These are phyloP conservation scores for Botrytis galanthina DNA, from an alignment of 2,329 filamentous ascomycete species.

Conservation along the genomic window DNA sequence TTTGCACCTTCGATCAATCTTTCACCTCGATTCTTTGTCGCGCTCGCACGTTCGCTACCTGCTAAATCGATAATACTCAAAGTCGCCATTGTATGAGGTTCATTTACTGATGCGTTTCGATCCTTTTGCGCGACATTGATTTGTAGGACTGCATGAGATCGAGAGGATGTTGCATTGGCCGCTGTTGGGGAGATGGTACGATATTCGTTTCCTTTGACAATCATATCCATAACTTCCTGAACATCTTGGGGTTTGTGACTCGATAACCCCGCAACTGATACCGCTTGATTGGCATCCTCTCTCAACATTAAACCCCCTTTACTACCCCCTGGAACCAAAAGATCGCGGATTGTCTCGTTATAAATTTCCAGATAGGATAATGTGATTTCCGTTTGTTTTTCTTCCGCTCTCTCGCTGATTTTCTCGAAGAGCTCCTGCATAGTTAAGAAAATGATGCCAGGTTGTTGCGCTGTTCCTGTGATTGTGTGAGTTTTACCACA, in stretches of 20 bases:
- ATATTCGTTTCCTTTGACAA: conserved; percentile 89
- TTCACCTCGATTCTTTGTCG: conserved; percentile 94
- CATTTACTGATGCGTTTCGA: conserved; percentile 84
- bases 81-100: conserved; percentile 97
- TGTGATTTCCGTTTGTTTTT: conserved; percentile 86
- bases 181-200: conserved; percentile 95
- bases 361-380: conserved; percentile 98
- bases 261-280: conserved; percentile 85
- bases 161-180: conserved; percentile 94
- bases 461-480: conserved; percentile 84
- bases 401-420: conserved; percentile 79
- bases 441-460: conserved; percentile 96
- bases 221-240: conserved; percentile 98
- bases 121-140: conserved; percentile 96
- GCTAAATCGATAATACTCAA: conserved; percentile 97
- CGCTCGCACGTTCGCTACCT: conserved; percentile 91
- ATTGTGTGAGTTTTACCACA: conserved; percentile 99
- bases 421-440: conserved; percentile 99
- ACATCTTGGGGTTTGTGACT: conserved; percentile 90
- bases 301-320: conserved; percentile 82
- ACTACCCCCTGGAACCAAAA: conserved; percentile 80
- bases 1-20: conserved; percentile 91
- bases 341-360: conserved; percentile 96
- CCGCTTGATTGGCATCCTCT: conserved; percentile 90
- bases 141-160: conserved; percentile 94